Conservation (phyloP, 129 eudicot species). For the Ambrosia trifida region DNA sequence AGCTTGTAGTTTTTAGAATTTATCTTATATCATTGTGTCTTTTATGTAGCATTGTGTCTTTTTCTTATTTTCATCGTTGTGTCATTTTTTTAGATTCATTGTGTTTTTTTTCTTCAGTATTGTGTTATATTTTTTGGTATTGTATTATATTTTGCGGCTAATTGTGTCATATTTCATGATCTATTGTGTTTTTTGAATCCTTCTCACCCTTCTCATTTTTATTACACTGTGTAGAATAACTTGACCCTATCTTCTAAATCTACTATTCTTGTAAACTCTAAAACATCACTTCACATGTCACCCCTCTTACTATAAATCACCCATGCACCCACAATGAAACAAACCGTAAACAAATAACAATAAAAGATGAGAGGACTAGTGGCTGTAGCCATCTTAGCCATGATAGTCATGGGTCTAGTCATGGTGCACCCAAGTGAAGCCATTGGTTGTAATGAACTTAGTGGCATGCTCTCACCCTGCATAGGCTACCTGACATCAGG, state of each 20-base stretch:
- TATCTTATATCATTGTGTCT: no score
- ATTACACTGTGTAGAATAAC: no score
- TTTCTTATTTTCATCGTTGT: no score
- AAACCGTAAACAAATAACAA: not conserved
- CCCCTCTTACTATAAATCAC: conserved; percentile 24
- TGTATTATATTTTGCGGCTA: no score
- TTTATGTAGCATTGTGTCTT: no score
- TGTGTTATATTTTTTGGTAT: no score
- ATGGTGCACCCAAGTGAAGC: conserved; percentile 42
- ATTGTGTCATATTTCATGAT: no score
- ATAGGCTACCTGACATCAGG: conserved; percentile 38
- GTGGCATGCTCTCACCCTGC: conserved; percentile 42
- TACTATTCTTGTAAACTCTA: conserved; percentile 25
- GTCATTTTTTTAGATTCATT: no score
- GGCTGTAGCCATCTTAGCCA: conserved; percentile 40
- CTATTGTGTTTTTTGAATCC: no score
- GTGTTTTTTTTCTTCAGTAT: no score
- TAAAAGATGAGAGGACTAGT: conserved; percentile 42
- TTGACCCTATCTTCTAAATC: not conserved
- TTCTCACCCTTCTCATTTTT: no score
- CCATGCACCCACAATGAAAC: not conserved
- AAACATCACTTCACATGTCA: conserved; percentile 9
- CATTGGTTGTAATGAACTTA: conserved; percentile 39
- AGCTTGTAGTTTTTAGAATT: no score
- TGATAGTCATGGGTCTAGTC: conserved; percentile 28